Conservation (phyloP, 2,329 filamentous ascomycete genomes). For the Aspergillus arachidicola region DNA sequence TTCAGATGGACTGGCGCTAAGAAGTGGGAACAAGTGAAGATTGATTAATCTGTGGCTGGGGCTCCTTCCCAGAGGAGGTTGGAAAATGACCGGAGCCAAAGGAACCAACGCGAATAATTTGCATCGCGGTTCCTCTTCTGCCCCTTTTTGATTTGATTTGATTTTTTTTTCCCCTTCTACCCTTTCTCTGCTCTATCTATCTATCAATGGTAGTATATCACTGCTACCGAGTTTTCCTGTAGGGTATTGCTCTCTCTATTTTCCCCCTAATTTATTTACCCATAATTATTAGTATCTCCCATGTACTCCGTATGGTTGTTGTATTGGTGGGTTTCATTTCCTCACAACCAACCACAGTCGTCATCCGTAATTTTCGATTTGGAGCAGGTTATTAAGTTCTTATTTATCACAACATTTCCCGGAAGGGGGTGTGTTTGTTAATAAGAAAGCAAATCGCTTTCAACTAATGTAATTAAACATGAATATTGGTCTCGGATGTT, state of each 20-base stretch:
- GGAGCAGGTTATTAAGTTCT: neutral
- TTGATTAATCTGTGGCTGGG: slow-evolving; percentile 15
- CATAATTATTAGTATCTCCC: neutral
- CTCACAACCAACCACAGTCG: neutral
- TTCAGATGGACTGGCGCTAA: slow-evolving; percentile 4
- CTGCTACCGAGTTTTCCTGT: neutral
- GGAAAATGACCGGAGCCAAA: neutral
- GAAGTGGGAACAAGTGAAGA: slow-evolving; percentile 8
- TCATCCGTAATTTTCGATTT: neutral
- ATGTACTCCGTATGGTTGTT: neutral
- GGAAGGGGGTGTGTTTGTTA: neutral
- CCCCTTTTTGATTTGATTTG: neutral
- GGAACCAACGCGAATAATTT: neutral
- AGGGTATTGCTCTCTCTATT: neutral
- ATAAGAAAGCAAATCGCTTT: neutral
- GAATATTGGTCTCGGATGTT: neutral
- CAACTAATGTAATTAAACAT: slow-evolving; percentile 1
- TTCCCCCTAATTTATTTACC: neutral
- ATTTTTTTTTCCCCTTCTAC: neutral
- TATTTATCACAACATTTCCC: neutral
- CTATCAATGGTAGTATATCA: neutral
- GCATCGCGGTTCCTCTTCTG: neutral
- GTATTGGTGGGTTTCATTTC: neutral
- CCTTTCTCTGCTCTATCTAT: neutral
- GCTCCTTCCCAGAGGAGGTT: neutral